phyloP scores from a whole-genome alignment of 129 eudicot genomes.

The Smallanthus sonchifolius region DNA sequence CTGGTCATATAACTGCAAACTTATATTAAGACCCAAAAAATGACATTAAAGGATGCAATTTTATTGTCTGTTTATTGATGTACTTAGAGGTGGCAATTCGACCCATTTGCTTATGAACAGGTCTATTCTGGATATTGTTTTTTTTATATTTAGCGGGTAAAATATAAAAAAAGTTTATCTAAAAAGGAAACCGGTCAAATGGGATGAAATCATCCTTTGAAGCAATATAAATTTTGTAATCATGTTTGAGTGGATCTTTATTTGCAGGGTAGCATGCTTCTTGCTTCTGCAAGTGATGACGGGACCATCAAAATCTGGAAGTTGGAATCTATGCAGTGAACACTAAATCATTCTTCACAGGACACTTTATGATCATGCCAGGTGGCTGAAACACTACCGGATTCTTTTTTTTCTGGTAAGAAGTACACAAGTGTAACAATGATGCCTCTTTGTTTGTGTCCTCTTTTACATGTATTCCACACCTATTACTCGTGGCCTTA shows the following conservation, averaged over 20 bases:
- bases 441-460: neutral
- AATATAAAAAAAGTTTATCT: neutral
- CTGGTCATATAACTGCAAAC: neutral
- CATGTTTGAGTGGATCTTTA: neutral
- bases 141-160: neutral
- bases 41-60: neutral
- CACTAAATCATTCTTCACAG: neutral
- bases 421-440: neutral
- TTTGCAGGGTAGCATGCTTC: slow-evolving; percentile 56
- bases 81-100: neutral
- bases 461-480: neutral
- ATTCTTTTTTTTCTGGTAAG: neutral
- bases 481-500: neutral
- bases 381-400: neutral
- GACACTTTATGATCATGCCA: neutral
- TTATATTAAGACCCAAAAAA: neutral
- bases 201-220: neutral
- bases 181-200: neutral
- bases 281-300: slow-evolving; percentile 97
- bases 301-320: slow-evolving; percentile 89
- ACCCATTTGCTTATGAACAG: neutral
- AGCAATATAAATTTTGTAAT: neutral
- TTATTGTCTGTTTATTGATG: neutral
- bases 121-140: neutral
- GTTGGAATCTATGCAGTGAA: slow-evolving; percentile 34